phyloP scores from a whole-genome alignment of 192 early-diverging fungal species.

The Coemansia brasiliensis region DNA sequence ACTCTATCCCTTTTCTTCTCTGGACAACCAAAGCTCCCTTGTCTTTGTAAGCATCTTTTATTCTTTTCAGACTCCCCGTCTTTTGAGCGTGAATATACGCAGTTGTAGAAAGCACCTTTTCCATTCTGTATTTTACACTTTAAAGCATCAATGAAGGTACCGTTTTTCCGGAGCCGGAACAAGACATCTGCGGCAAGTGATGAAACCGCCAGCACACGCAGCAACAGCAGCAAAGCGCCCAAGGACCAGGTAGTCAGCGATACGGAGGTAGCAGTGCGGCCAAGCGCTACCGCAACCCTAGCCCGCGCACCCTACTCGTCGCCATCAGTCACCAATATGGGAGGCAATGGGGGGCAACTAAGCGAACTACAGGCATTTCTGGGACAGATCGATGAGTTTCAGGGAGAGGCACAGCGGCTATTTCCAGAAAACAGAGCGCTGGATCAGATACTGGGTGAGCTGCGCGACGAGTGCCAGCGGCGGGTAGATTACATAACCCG shows the following conservation, averaged over 20 bases:
- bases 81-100: not conserved
- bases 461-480: conserved; percentile 47
- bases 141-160: conserved; percentile 26
- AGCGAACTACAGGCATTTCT: conserved; percentile 38
- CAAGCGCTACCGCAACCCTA: not conserved
- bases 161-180: conserved; percentile 42
- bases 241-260: not conserved
- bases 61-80: conserved; percentile 3
- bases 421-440: conserved; percentile 49
- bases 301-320: conserved; percentile 5
- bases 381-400: conserved; percentile 32
- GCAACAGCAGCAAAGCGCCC: conserved; percentile 8
- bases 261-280: not conserved
- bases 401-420: conserved; percentile 32
- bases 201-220: not conserved
- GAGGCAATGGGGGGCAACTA: conserved; percentile 20
- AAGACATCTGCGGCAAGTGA: not conserved
- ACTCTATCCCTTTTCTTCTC: no score
- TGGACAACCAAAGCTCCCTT: no score
- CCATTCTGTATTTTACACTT: conserved; percentile 12
- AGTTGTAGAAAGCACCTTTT: conserved; percentile 5
- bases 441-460: conserved; percentile 41
- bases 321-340: conserved; percentile 1
- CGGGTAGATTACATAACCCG: conserved; percentile 48
- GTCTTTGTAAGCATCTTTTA: conserved; percentile 7